phyloP scores from a whole-genome alignment of 169 alveolate species.

The Plasmodium coatneyi region DNA sequence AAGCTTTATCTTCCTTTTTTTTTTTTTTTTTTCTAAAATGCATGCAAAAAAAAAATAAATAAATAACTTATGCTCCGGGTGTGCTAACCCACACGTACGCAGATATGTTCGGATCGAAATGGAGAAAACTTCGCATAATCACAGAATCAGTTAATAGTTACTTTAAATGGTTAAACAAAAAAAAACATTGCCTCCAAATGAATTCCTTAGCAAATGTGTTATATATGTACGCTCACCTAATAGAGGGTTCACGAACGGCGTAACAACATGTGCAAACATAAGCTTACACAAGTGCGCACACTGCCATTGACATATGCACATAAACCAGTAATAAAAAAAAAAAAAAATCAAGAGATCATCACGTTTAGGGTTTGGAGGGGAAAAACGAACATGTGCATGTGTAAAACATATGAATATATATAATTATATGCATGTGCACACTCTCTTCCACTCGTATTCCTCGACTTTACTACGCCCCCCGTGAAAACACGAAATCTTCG shows the following conservation, averaged over 20 bases:
- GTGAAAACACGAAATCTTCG: background rate
- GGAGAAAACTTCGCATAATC: background rate
- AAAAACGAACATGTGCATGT: background rate
- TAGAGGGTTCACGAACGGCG: background rate
- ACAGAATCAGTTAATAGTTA: background rate
- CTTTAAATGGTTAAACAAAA: background rate
- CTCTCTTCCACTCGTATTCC: background rate
- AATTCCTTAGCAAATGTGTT: background rate
- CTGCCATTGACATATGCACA: background rate
- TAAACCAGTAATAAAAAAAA: background rate
- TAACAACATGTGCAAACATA: background rate
- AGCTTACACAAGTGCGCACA: background rate
- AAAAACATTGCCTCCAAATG: background rate
- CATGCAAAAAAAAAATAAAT: background rate
- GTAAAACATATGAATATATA: background rate
- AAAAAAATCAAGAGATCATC: background rate
- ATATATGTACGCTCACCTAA: background rate
- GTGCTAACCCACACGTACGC: background rate
- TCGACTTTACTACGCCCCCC: background rate
- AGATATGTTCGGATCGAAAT: background rate
- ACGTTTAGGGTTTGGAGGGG: background rate
- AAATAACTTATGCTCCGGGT: background rate
- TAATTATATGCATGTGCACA: background rate
- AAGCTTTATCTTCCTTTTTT: background rate
- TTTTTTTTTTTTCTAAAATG: background rate